Evolutionary conservation across 2,329 filamentous ascomycete genomes (phyloP).

Genomic region (Ophiostoma tasmaniense): DNA sequence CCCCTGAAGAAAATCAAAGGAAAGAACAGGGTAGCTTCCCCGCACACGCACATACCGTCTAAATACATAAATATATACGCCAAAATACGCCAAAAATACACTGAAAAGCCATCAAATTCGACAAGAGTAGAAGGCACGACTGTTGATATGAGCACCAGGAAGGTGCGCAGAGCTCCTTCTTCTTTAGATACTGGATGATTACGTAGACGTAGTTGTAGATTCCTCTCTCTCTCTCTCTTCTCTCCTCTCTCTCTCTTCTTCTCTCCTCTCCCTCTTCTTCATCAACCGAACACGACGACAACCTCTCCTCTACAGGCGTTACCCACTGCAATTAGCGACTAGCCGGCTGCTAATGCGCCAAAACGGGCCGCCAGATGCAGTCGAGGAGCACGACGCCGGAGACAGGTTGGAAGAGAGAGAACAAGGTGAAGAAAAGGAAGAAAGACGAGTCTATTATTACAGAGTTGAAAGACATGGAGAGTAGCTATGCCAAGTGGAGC

Average conservation of each 20-base stretch:
- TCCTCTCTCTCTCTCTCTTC: not conserved
- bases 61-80: not conserved
- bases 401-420: not conserved
- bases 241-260: not conserved
- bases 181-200: not conserved
- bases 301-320: not conserved
- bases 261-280: not conserved
- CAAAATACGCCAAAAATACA: no score
- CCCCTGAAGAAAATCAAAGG: not conserved
- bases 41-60: constrained; percentile 7
- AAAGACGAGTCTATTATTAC: not conserved
- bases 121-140: not conserved
- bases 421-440: no score
- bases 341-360: constrained; percentile 1
- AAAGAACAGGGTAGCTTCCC: constrained; percentile 10
- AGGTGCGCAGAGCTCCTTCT: not conserved
- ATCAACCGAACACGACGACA: not conserved
- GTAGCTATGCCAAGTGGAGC: constrained; percentile 10
- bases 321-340: constrained; percentile 7
- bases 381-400: not conserved
- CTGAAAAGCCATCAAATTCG: not conserved
- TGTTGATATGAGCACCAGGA: not conserved
- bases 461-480: not conserved
- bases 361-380: not conserved
- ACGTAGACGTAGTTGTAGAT: not conserved